Conservation (phyloP, 352 stramenopile species). For the Pythium monospermum region DNA sequence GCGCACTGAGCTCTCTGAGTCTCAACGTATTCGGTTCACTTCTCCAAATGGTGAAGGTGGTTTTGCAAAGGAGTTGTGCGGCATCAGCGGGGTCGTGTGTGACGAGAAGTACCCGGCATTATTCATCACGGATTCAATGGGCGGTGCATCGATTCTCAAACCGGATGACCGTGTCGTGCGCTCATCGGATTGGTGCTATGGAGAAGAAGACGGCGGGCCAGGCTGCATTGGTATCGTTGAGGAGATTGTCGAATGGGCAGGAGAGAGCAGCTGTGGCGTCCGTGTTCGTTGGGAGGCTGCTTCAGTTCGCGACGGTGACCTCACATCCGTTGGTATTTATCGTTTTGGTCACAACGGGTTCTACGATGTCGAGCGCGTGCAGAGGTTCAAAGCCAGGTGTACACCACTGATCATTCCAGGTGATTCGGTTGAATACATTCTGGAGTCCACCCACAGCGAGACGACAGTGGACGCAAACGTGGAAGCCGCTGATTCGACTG, state of each 20-base stretch:
- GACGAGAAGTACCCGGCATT: constrained; percentile 26
- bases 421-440: constrained; percentile 23
- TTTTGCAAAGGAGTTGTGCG: too few relatives aligned
- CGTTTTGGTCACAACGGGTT: constrained; percentile 51
- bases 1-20: constrained; percentile 34
- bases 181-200: constrained; percentile 68
- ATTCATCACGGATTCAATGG: constrained; percentile 34
- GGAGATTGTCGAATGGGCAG: constrained; percentile 47
- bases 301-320: not conserved
- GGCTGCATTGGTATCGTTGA: constrained; percentile 51
- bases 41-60: too few relatives aligned
- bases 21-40: constrained; percentile 13
- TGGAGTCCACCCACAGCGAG: too few relatives aligned
- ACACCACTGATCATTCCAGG: constrained; percentile 45
- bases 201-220: constrained; percentile 59
- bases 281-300: constrained; percentile 47
- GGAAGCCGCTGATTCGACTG: too few relatives aligned
- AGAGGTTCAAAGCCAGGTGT: constrained; percentile 14
- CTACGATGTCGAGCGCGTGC: constrained; percentile 52
- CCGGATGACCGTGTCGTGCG: constrained; percentile 50
- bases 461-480: too few relatives aligned
- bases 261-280: constrained; percentile 42
- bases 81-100: too few relatives aligned
- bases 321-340: constrained; percentile 33
- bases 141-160: constrained; percentile 25